Base-by-base conservation (phyloP, 768 basidiomycete genomes). In the Tubosaeta sp. region DNA sequence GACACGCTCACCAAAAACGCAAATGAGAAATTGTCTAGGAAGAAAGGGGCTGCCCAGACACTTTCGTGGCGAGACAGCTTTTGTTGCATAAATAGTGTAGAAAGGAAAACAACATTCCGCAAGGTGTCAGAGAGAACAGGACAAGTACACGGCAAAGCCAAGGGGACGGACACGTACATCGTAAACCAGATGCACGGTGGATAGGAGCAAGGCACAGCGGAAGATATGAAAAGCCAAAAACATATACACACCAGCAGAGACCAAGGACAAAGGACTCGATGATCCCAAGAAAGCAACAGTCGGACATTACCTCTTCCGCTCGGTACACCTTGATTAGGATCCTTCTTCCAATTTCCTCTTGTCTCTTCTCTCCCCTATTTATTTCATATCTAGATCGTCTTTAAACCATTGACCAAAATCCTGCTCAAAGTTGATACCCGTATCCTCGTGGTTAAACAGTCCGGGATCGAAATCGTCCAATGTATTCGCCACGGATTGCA, bases 341-440 rank as follows among this genome's bases (percentile, higher is more conserved):
- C 38, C 37, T 35, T 35, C 44, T 35, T 47, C 53, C 46, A 19
- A 46, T 33, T 46, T 53, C 37, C 38, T 34, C 35, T 39, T 32
- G 14, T 19, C 46, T 29, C 29, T 17, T 13, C 34, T 10, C 48
- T 27, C 26, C 16, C 25, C 26, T 14, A 6, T 31, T 56, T 41
- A 65, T 57, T 67, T 69, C 50, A 69, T 58, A 1, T 67, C 67
- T 52, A 69, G 41, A 56, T 69, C 67, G 27, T 83, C 79, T 6
- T 82, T 84, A 59, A 88, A 86, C 85, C 85, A 88, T 60, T 85
- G 82, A 50, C 83, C 82, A 67, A 88, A 88, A 60, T 86, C 86
- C 61, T 84, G 73, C 66, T 86, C 86, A 57, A 86, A 86, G 61
- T 84, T 81, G 63, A 86, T 68, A 0, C 54, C 54, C 52, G 79